Conservation (phyloP, 2,329 filamentous ascomycete species). For the Trichoderma aggressivum region DNA sequence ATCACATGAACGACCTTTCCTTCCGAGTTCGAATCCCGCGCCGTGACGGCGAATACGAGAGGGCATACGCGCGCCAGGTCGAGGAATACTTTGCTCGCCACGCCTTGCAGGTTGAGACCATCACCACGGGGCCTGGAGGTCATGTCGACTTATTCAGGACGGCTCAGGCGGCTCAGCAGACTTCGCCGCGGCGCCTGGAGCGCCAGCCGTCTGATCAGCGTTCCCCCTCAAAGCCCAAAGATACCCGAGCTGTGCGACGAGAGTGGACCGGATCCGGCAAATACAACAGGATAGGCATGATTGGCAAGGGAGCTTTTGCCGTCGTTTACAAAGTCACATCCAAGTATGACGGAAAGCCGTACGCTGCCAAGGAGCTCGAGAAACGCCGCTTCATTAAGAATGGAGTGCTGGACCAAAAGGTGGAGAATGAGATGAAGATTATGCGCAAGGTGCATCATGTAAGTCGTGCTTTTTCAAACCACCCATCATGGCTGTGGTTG, state of each 20-base stretch:
- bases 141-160: constrained; percentile 39
- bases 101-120: constrained; percentile 35
- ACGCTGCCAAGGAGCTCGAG: constrained; percentile 91
- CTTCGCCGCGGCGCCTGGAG: not conserved
- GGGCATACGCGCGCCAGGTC: constrained; percentile 67
- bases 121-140: constrained; percentile 47
- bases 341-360: constrained; percentile 77
- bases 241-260: constrained; percentile 37
- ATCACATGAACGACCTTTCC: constrained; percentile 57
- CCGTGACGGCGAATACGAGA: constrained; percentile 62
- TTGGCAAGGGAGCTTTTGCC: constrained; percentile 94
- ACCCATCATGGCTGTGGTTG: constrained; percentile 19
- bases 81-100: constrained; percentile 57
- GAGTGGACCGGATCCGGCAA: constrained; percentile 80
- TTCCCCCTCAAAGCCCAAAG: constrained; percentile 26
- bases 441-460: constrained; percentile 85
- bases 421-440: constrained; percentile 96
- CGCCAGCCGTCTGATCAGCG: constrained; percentile 13
- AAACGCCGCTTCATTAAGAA: constrained; percentile 93
- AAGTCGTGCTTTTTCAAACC: constrained; percentile 37
- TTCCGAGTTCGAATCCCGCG: constrained; percentile 85
- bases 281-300: constrained; percentile 77
- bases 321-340: constrained; percentile 87
- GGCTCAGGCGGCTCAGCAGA: constrained; percentile 4
- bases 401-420: constrained; percentile 81